Conservation (phyloP, 305 asterid genomes). For the Ruellia speciosa region DNA sequence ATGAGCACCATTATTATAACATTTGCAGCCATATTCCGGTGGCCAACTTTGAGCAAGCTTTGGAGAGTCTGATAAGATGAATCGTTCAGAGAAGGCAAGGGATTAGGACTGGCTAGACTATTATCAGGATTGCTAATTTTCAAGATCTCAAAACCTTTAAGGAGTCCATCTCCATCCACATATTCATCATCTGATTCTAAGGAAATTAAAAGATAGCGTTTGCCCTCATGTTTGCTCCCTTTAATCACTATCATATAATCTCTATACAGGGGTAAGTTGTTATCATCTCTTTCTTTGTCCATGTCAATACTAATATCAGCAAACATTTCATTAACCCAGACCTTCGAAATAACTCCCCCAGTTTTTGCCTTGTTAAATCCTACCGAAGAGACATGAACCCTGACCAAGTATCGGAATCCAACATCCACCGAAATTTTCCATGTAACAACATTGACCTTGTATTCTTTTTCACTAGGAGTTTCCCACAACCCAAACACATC, state of each 20-base stretch:
- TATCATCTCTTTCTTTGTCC: conserved; percentile 16
- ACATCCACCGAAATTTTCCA: conserved; percentile 39
- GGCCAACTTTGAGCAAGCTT: background rate
- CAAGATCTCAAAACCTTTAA: conserved; percentile 42
- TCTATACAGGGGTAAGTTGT: conserved; percentile 23
- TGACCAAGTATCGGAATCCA: conserved; percentile 43
- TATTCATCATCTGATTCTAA: background rate
- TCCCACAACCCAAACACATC: conserved; percentile 31
- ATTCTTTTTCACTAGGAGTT: conserved; percentile 7
- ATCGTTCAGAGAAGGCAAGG: conserved; percentile 18
- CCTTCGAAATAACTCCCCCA: conserved; percentile 14
- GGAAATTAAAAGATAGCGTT: conserved; percentile 27
- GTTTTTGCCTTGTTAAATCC: conserved; percentile 20
- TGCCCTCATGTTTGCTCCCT: conserved; percentile 34
- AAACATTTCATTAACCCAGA: conserved; percentile 24
- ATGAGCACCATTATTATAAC: conserved; percentile 25
- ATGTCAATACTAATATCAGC: conserved; percentile 25
- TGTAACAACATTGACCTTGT: conserved; percentile 1
- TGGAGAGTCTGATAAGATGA: conserved; percentile 21
- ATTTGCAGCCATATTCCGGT: conserved; percentile 1
- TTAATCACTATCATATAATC: conserved; percentile 32
- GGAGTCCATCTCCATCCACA: conserved; percentile 13
- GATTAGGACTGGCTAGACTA: conserved; percentile 39
- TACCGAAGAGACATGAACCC: conserved; percentile 34
- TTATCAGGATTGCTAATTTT: conserved; percentile 41